Conservation (phyloP, 768 basidiomycete genomes). For the Psilocybe cubensis region DNA sequence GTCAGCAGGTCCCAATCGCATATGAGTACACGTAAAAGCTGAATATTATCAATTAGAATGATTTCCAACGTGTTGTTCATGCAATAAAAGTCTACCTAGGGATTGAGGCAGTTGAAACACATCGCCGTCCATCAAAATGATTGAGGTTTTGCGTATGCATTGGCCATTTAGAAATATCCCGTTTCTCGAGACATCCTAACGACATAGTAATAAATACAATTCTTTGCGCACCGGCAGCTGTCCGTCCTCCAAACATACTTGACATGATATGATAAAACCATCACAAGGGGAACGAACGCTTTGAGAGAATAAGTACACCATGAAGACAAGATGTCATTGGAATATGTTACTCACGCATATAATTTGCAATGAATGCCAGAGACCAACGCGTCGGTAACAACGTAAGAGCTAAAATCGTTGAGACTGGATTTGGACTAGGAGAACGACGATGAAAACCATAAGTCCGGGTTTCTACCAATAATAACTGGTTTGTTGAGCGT, state of each 20-base stretch:
- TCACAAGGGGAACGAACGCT: slow-evolving; percentile 75
- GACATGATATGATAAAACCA: slow-evolving; percentile 78
- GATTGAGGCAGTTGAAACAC: slow-evolving; percentile 68
- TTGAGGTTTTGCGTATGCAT: slow-evolving; percentile 63
- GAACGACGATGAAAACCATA: slow-evolving; percentile 50
- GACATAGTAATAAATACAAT: not conserved
- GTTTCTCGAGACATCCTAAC: slow-evolving; percentile 77
- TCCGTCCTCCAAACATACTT: slow-evolving; percentile 44
- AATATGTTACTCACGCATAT: slow-evolving; percentile 61
- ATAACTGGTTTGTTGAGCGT: slow-evolving; percentile 64
- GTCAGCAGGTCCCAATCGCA: slow-evolving; percentile 54
- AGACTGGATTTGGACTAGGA: slow-evolving; percentile 14
- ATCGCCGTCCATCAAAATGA: slow-evolving; percentile 82
- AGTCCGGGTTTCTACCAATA: slow-evolving; percentile 72
- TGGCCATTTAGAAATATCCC: slow-evolving; percentile 74
- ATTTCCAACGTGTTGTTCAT: not conserved
- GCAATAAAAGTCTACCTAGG: slow-evolving; percentile 44
- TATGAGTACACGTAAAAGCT: slow-evolving; percentile 73
- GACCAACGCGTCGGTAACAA: slow-evolving; percentile 62
- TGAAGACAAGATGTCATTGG: not conserved
- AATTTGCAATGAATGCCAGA: slow-evolving; percentile 78
- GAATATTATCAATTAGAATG: not conserved
- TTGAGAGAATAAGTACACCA: slow-evolving; percentile 6
- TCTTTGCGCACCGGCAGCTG: not conserved
- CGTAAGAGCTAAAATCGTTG: slow-evolving; percentile 54